Conservation (phyloP, 805 yeast species). For the Kurtzmaniella fragi region DNA sequence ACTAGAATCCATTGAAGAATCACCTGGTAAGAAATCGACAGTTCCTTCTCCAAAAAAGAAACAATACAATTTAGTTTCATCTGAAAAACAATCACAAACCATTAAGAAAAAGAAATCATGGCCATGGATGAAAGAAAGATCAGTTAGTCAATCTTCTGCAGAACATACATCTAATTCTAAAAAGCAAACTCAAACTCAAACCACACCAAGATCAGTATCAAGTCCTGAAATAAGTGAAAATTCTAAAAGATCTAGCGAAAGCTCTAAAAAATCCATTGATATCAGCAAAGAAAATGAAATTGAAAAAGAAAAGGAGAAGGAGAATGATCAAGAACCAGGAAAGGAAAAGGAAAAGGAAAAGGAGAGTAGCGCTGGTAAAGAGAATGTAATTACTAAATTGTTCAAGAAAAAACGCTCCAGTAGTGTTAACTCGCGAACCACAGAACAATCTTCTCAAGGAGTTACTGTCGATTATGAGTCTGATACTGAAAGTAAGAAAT, state of each 20-base stretch:
- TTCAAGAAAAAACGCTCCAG: constrained; percentile 32
- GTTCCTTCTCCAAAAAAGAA: background rate
- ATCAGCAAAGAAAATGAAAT: constrained; percentile 6
- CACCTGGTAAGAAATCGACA: background rate
- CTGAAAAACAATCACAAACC: constrained; percentile 9
- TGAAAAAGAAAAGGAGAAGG: constrained; percentile 5
- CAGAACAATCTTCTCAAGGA: constrained; percentile 9
- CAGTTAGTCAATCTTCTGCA: constrained; percentile 24
- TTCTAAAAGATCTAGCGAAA: too few relatives aligned
- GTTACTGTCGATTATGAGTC: constrained; percentile 24
- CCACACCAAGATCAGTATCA: constrained; percentile 28
- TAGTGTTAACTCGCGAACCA: constrained; percentile 4
- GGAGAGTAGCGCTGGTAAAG: constrained; percentile 20
- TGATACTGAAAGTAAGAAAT: constrained; percentile 11
- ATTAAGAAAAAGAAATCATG: constrained; percentile 35
- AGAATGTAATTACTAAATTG: constrained; percentile 36
- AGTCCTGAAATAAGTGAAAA: constrained; percentile 26
- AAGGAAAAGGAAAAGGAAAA: constrained; percentile 3
- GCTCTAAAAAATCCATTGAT: background rate
- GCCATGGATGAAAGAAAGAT: constrained; percentile 33
- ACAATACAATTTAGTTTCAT: background rate
- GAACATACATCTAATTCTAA: constrained; percentile 10
- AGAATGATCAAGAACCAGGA: constrained; percentile 1
- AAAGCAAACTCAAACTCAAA: background rate
- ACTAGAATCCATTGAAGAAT: background rate